Evolutionary conservation across 345 rosid species (phyloP).

Genomic region (Citrus glauca): DNA sequence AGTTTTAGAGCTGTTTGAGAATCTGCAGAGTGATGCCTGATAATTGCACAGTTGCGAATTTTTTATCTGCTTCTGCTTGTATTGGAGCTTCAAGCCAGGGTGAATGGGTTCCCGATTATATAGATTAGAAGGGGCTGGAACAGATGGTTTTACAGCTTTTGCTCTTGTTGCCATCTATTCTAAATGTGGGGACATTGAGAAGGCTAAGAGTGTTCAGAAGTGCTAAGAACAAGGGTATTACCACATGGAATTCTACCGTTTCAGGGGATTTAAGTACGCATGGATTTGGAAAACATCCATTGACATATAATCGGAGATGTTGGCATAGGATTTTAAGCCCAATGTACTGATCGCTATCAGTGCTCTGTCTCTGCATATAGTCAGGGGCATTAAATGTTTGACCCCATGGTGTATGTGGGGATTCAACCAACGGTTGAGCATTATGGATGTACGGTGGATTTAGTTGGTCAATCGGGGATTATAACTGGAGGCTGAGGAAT

Average conservation of each 20-base stretch:
- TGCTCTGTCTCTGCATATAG: not conserved
- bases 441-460: too few relatives aligned
- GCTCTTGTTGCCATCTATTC: slow-evolving; percentile 56
- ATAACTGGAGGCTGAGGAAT: too few relatives aligned
- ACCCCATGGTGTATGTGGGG: too few relatives aligned
- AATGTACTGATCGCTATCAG: slow-evolving; percentile 35
- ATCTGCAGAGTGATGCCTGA: slow-evolving; percentile 41
- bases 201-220: slow-evolving; percentile 46
- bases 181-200: slow-evolving; percentile 47
- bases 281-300: slow-evolving; percentile 38
- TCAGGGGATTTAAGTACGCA: slow-evolving; percentile 43
- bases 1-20: slow-evolving; percentile 35
- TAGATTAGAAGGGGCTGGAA: slow-evolving; percentile 31
- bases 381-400: too few relatives aligned
- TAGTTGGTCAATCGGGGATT: too few relatives aligned
- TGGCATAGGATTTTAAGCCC: slow-evolving; percentile 36
- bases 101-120: slow-evolving; percentile 41
- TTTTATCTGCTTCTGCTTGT: slow-evolving; percentile 45
- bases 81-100: slow-evolving; percentile 45
- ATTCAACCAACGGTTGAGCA: too few relatives aligned
- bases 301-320: slow-evolving; percentile 51
- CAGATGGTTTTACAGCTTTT: slow-evolving; percentile 36
- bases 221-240: slow-evolving; percentile 31
- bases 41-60: slow-evolving; percentile 37
- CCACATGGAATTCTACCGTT: slow-evolving; percentile 53